Base-by-base conservation (phyloP, 108 stramenopile species). In the Nannochloropsis salina region DNA sequence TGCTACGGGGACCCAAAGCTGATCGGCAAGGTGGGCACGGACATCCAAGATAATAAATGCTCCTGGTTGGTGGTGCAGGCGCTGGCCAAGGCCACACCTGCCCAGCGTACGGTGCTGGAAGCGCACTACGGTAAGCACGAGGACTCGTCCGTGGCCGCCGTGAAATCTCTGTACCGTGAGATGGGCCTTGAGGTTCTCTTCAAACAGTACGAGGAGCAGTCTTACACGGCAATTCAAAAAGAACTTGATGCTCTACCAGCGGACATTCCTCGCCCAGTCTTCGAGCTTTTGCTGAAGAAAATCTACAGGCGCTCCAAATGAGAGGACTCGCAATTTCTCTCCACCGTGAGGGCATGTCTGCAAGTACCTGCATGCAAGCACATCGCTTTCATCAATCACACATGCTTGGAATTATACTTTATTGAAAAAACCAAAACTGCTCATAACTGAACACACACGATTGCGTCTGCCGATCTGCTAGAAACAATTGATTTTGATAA, bases 41-140 rank as follows among this genome's bases (percentile, higher is more conserved):
- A 99, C 85, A 99, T 99, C 92, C 94, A 97, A 90, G 99, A 99
- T 90, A 96, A 95, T 90, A 99, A 99, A 92, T 99, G 99, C 91
- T 94, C 94, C 22, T 99, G 99, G 99, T 91, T 98, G 9, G 95
- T 98, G 31, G 94, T 94, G 83, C 93, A 96, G 89, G 97, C 97
- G 41, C 90, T 92, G 12, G 80, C 87, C 44, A 83, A 84, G 51
- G 90, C 88, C 41, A 87, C 83, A 20, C 44, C 89, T 44, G 80
- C 44, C 41, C 90, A 92, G 45, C 89, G 86, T 82, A 51, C 84
- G 42, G 74, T 89, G 51, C 91, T 97, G 81, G 83, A 93, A 81
- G 85, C 89, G 21, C 91, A 98, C 94, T 98, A 98, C 90, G 96
- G 96, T 83, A 88, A 93, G 90, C 88, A 94, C 85, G 94, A 96